Base-by-base conservation (phyloP, 2,329 filamentous ascomycete genomes). In the Ramularia endophylla region DNA sequence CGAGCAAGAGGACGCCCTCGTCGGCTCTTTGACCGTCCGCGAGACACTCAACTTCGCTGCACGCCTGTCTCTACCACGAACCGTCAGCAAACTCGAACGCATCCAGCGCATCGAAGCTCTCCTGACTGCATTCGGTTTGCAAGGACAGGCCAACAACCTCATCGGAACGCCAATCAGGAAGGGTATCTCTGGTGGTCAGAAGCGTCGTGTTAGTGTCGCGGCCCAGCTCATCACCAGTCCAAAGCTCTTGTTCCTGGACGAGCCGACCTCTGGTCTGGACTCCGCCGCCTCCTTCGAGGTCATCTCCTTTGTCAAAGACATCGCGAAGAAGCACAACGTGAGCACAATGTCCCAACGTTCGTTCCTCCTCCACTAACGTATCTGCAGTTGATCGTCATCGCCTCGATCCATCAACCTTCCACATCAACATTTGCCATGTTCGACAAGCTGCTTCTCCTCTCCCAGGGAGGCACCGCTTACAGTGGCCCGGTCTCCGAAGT, bases 401-500 rank as follows among this genome's bases (percentile, higher is more conserved):
- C 83, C 3, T 87, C 83, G 28, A 92, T 94, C 47, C 87, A 94
- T 60, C 87, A 94, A 58, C 87, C 87, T 0, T 90, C 85, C 0
- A 85, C 85, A 0, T 75, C 80, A 0, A 89, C 84, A 0, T 94
- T 87, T 54, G 74, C 82, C 47, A 75, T 88, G 9, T 94, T 94
- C 52, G 86, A 94, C 59, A 86, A 85, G 59, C 68, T 94, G 0
- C 67, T 86, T 27, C 72, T 94, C 1, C 71, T 94, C 0, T 88
- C 85, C 0, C 68, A 67, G 3, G 87, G 86, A 13, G 76, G 73
- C 41, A 78, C 81, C 1, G 82, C 81, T 50, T 94, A 88, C 63
- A 86, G 83, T 49, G 87, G 87, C 0, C 67, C 78, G 0, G 67
- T 86, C 1, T 48, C 61, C 6, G 65, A 67, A 2, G 72, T 86